Evolutionary conservation across 306 rosid species (phyloP), one percentile per base, ranked within the genome.

Genomic region (Cercis canadensis): DNA sequence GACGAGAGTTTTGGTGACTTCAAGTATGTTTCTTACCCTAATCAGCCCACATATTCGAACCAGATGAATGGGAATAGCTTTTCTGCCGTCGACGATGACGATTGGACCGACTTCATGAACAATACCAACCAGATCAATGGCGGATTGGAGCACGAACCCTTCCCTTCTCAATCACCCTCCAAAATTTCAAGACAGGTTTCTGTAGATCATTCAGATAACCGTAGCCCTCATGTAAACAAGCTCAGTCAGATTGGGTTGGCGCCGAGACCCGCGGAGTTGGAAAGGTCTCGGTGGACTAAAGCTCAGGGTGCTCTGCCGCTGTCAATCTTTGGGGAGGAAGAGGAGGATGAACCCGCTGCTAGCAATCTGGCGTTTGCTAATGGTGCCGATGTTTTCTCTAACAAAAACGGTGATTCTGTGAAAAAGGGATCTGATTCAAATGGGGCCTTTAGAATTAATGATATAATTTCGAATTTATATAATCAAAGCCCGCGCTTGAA

Each of bases 1-100:
- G 90, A 84, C 29, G 97, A 86, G 66, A 87, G 82, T 78, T 90
- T 90, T 73, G 96, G 90, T 12, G 90, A 88, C 72, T 90, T 88
- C 88, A 87, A 59, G 40, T 24, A 24, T 24, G 29, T 24, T 24
- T 11, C 84, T 0, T 68, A 47, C 58, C 79, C 82, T 4, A 74
- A 47, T 64, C 81, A 74, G 43, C 18, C 73, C 51, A 8, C 68
- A 39, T 15, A 72, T 43, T 33, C 80, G 17, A 74, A 62, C 55
- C 78, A 56, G 29, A 37, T 34, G 75, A 72, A 67, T 31, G 53
- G 14, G 24, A 72, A 43, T 4, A 54, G 17, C 73, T 54, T 74
- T 5, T 37, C 79, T 56, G 39, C 54, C 52, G 41, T 8, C 67
- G 81, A 83, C 18, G 85, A 65, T 8, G 77, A 80, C 69, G 93